phyloP scores from a whole-genome alignment of 345 rosid species.

The Lepidium africanum region DNA sequence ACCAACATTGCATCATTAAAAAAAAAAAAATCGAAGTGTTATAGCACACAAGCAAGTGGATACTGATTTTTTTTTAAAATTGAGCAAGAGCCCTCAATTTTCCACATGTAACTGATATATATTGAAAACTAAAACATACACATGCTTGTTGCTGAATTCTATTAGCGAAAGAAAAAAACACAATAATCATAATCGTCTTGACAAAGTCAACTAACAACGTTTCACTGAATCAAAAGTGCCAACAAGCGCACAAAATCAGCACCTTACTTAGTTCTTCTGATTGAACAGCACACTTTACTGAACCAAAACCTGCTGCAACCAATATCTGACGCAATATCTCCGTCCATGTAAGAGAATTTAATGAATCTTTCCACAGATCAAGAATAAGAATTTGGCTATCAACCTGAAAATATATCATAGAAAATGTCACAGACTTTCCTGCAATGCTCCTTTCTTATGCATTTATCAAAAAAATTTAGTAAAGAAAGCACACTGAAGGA shows the following conservation, averaged over 20 bases:
- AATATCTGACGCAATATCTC: constrained; percentile 75
- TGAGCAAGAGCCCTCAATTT: constrained; percentile 1
- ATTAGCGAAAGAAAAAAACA: neutral
- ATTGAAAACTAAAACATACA: neutral
- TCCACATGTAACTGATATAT: neutral
- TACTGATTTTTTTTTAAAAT: neutral
- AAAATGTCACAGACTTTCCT: neutral
- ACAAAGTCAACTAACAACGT: neutral
- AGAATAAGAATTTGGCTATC: constrained; percentile 57
- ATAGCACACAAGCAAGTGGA: neutral
- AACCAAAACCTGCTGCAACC: constrained; percentile 91
- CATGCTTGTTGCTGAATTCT: neutral
- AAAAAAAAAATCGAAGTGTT: neutral
- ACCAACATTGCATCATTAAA: neutral
- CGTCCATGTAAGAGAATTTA: constrained; percentile 91
- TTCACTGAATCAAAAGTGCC: constrained; percentile 1
- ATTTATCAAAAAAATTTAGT: neutral
- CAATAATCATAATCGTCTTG: neutral
- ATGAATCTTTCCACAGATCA: constrained; percentile 70
- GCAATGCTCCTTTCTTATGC: neutral
- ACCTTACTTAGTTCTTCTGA: constrained; percentile 65
- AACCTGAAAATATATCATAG: constrained; percentile 38
- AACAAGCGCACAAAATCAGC: constrained; percentile 7
- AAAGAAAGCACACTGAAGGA: neutral
- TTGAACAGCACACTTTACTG: constrained; percentile 43